These are phyloP conservation scores for Ulmus americana DNA, from an alignment of 331 rosid species.

Conservation along the genomic window DNA sequence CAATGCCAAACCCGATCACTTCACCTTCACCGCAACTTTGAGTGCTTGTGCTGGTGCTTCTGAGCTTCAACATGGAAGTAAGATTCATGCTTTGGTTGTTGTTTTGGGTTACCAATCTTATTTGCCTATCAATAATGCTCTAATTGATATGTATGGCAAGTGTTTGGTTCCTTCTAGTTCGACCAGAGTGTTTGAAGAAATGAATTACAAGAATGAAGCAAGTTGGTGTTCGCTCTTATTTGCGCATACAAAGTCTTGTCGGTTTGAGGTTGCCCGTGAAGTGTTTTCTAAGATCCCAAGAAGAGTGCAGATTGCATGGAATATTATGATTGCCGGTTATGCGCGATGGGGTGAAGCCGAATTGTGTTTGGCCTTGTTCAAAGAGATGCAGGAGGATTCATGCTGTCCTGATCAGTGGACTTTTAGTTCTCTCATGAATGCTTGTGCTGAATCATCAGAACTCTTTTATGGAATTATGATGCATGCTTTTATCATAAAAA, in stretches of 20 bases:
- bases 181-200: constrained; percentile 55
- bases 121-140: constrained; percentile 56
- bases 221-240: constrained; percentile 69
- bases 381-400: constrained; percentile 44
- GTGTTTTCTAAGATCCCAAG: constrained; percentile 50
- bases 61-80: constrained; percentile 33
- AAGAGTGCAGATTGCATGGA: constrained; percentile 67
- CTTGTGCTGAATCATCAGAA: constrained; percentile 45
- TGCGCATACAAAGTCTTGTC: constrained; percentile 46
- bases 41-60: constrained; percentile 49
- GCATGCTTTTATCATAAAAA: constrained; percentile 51
- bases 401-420: constrained; percentile 67
- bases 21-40: constrained; percentile 54
- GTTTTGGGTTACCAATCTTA: constrained; percentile 47
- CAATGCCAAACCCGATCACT: constrained; percentile 41
- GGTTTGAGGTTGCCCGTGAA: constrained; percentile 34
- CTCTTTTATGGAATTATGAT: constrained; percentile 44
- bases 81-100: constrained; percentile 43
- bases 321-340: constrained; percentile 47
- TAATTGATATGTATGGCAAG: constrained; percentile 75
- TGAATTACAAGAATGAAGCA: constrained; percentile 45
- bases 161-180: constrained; percentile 49
- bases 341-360: constrained; percentile 53
- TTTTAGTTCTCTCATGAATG: constrained; percentile 55
- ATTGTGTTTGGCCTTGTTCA: constrained; percentile 46